phyloP scores from a whole-genome alignment of 345 rosid genomes.

The Dimocarpus longan region DNA sequence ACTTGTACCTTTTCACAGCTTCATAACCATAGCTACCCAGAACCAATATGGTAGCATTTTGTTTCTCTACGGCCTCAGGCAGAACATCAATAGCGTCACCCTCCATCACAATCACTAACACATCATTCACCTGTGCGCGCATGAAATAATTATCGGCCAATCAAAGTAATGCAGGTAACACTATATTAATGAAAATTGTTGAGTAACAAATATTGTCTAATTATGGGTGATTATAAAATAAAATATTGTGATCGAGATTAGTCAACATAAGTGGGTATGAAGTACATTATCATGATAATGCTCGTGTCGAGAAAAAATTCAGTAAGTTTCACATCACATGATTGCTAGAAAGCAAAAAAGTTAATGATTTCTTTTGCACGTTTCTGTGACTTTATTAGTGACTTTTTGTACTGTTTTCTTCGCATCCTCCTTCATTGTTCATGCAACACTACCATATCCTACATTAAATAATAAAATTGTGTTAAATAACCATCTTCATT shows the following conservation, averaged over 20 bases:
- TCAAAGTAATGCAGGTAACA: too few relatives aligned
- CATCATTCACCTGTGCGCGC: constrained; percentile 7
- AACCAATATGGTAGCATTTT: constrained; percentile 37
- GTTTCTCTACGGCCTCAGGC: constrained; percentile 40
- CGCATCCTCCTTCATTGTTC: constrained; percentile 38
- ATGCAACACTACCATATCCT: constrained; percentile 29
- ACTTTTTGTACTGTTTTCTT: constrained; percentile 31
- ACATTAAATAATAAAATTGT: background rate
- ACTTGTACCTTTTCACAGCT: constrained; percentile 38
- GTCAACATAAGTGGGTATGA: too few relatives aligned
- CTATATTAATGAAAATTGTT: too few relatives aligned
- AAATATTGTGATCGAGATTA: too few relatives aligned
- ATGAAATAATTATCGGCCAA: background rate
- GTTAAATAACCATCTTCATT: background rate
- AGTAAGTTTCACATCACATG: too few relatives aligned
- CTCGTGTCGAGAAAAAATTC: background rate
- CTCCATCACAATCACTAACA: constrained; percentile 22
- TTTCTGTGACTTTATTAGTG: constrained; percentile 28
- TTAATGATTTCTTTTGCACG: constrained; percentile 38
- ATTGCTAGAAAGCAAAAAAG: background rate
- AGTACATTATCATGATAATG: too few relatives aligned
- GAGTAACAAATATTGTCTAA: too few relatives aligned
- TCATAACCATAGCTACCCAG: constrained; percentile 58
- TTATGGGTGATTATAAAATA: too few relatives aligned
- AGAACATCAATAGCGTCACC: constrained; percentile 52